Evolutionary conservation across 164 flowering plant species (phyloP), one percentile per base, ranked within the genome.

Genomic region (Amborella trichopoda): DNA sequence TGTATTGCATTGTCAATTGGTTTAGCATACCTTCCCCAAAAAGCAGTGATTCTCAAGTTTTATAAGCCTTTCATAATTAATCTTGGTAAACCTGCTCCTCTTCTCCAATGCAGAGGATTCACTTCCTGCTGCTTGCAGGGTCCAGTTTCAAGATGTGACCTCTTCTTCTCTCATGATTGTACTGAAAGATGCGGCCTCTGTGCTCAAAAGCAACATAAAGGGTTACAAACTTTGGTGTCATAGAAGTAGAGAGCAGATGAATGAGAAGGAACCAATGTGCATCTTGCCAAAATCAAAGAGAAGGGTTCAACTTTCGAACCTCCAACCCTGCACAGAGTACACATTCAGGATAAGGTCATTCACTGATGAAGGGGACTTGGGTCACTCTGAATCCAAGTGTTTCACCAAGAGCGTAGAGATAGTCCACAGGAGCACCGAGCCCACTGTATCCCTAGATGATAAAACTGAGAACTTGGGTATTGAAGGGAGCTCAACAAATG

Each of bases 171-270:
- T 93, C 23, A 69, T 62, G 9, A 63, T 93, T 34, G 67, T 83
- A 2, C 60, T 93, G 64, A 68, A 83, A 58, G 99, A 93, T 32
- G 37, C 72, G 55, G 61, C 68, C 33, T 60, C 60, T 26, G 22
- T 66, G 11, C 58, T 70, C 18, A 49, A 67, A 20, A 65, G 73
- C 25, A 61, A 54, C 44, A 66, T 85, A 21, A 71, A 68, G 48
- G 96, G 99, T 18, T 93, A 78, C 73, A 93, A 88, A 65, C 89
- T 93, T 36, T 85, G 96, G 95, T 93, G 81, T 53, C 74, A 67
- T 52, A 81, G 71, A 62, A 79, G 80, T 42, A 62, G 68, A 55
- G 87, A 73, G 18, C 80, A 67, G 49, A 39, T 55, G 3, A 68
- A 73, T 46, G 20, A 68, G 14, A 65, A 76, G 59, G 91, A 82